Evolutionary conservation across 306 rosid genomes (phyloP), one percentile per base, ranked within the genome.

Genomic region (Rubus parviflorus): DNA sequence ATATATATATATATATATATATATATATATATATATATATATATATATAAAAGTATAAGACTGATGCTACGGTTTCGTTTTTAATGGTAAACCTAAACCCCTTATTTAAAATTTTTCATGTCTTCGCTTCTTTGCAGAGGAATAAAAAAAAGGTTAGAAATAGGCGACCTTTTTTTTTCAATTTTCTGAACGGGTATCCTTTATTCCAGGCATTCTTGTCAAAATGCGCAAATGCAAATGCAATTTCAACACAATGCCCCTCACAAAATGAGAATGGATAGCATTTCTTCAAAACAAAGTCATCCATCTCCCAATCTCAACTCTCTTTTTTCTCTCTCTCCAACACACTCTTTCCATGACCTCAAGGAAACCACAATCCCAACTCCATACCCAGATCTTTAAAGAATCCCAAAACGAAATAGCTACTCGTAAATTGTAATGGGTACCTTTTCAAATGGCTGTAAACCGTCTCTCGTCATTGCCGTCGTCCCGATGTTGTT

Each of bases 391-490:
- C 51, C 67, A 38, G 68, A 66, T 77, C 80, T 42, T 54, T 41
- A 2, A 43, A 10, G 12, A 61, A 61, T 62, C n/a, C 61, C 63
- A n/a, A 65, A 73, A 43, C 40, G 14, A 54, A 30, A 64, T n/a
- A 10, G 20, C 53, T 35, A 49, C 66, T 22, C 9, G 64, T 47
- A 65, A 48, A 7, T 47, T 56, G 64, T 51, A 42, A 35, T 73
- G 68, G 94, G 96, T 22, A n/a, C 14, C 15, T 51, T 84, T 54
- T 60, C 67, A 46, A 6, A 22, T 22, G 63, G 82, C 35, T 30
- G 1, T 30, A 30, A 30, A 30, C 35, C 35, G 35, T 30, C 35
- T 30, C 35, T 30, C 35, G 35, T 30, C 35, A 30, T 30, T 30
- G 35, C 35, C 1, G 35, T 30, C 35, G 35, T 30, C 35, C 35